Base-by-base conservation (phyloP, 2,329 filamentous ascomycete genomes). In the Trichoderma sp. region DNA sequence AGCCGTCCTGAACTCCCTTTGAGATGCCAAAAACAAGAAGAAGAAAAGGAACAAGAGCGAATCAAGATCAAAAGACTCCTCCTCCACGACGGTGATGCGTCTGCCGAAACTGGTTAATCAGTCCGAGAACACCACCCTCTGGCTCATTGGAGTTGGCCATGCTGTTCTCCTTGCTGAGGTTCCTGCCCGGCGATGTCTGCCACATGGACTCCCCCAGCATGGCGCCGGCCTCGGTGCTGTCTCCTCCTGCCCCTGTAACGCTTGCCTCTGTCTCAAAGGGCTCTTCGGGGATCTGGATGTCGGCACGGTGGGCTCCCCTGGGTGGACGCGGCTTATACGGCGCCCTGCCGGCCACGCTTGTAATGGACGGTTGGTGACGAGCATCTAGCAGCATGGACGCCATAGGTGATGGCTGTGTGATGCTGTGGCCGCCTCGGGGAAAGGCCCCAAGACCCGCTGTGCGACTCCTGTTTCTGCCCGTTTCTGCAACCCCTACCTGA, bases 311-410 rank as follows among this genome's bases (percentile, higher is more conserved):
- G 60, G 73, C 78, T 72, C 79, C 76, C 65, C 78, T 78, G 70
- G 80, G 71, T 68, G 78, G 76, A 24, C 82, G 81, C 15, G 76
- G 75, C 59, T 80, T 77, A 66, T 85, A 78, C n/a, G 78, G 72
- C 58, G 81, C 84, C 45, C 81, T 79, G 19, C 72, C 77, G 2
- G 78, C 78, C 43, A 80, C 74, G 5, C 78, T 78, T 10, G 82
- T 80, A 1, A 79, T 78, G 1, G 82, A 79, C 6, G 90, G 90
- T 67, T 93, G 90, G 67, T 93, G 88, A 72, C 91, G 90, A 2
- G 90, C 87, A 75, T 93, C 90, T 2, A 93, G 80, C 1, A 93
- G 80, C 69, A 91, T 85, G 1, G 90, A 92, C 19, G 87, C 85
- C 83, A 91, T 88, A 5, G 89, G 89, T 10, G 88, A 90, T 5